These are phyloP conservation scores for Phytophthora niederhauseri DNA, from an alignment of 352 stramenopile species.

Conservation along the genomic window DNA sequence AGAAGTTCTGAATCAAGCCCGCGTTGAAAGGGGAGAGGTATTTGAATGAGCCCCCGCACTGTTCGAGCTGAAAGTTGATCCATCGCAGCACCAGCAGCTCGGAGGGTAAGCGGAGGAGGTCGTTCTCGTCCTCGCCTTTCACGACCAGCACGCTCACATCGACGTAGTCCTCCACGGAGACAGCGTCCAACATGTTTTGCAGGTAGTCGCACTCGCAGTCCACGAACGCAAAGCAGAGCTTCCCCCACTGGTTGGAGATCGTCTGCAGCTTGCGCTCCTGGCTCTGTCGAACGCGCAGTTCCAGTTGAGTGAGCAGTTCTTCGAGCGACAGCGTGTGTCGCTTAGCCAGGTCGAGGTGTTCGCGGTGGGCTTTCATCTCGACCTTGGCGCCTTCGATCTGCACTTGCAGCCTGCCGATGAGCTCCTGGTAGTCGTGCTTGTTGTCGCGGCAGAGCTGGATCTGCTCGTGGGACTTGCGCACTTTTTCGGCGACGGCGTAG, in stretches of 20 bases:
- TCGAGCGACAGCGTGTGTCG: constrained; percentile 61
- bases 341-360: constrained; percentile 68
- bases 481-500: constrained; percentile 43
- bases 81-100: constrained; percentile 72
- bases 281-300: constrained; percentile 50
- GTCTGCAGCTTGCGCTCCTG: constrained; percentile 65
- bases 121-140: constrained; percentile 62
- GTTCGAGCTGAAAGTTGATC: constrained; percentile 71
- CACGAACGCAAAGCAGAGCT: constrained; percentile 63
- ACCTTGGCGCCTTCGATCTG: constrained; percentile 60
- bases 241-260: constrained; percentile 71
- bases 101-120: constrained; percentile 53
- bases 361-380: constrained; percentile 52
- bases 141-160: constrained; percentile 47
- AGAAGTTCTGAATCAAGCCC: constrained; percentile 75
- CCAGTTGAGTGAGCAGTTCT: constrained; percentile 57
- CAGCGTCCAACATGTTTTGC: constrained; percentile 65
- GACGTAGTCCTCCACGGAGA: constrained; percentile 46
- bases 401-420: constrained; percentile 49
- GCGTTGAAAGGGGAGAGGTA: constrained; percentile 24
- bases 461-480: constrained; percentile 38
- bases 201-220: constrained; percentile 58
- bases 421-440: constrained; percentile 56
- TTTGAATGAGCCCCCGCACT: constrained; percentile 39
- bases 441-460: constrained; percentile 58